Evolutionary conservation across 1,284 basidiomycete genomes (phyloP).

Genomic region (Ceratobasidium sp.): DNA sequence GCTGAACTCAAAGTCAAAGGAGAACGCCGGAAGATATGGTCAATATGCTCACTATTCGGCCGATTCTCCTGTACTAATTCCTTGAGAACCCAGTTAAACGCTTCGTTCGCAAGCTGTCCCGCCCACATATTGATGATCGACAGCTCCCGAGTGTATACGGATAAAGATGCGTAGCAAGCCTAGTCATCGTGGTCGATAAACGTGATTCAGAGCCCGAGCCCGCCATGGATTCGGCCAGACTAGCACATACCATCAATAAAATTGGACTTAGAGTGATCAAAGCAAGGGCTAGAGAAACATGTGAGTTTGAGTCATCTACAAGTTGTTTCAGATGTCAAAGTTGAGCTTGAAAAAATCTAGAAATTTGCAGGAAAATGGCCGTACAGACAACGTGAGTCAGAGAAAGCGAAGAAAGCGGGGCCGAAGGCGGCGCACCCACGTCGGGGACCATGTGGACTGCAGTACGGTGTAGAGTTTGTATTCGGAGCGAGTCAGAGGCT

Average conservation of each 20-base stretch:
- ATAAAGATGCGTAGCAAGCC: slow-evolving; percentile 83
- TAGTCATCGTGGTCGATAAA: slow-evolving; percentile 53
- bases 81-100: slow-evolving; percentile 79
- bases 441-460: neutral
- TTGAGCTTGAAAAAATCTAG: neutral
- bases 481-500: slow-evolving; percentile 9
- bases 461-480: neutral
- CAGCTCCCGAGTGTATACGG: slow-evolving; percentile 81
- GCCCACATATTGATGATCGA: slow-evolving; percentile 84
- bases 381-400: slow-evolving; percentile 77
- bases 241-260: slow-evolving; percentile 73
- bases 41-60: slow-evolving; percentile 68
- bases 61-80: slow-evolving; percentile 75
- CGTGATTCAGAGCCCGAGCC: neutral
- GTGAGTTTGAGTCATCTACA: slow-evolving; percentile 75
- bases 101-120: slow-evolving; percentile 82
- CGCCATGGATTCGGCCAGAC: neutral
- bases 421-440: slow-evolving; percentile 12
- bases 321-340: slow-evolving; percentile 22
- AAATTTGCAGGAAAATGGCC: slow-evolving; percentile 50
- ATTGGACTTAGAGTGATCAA: slow-evolving; percentile 81
- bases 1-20: slow-evolving; percentile 57
- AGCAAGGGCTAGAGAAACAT: slow-evolving; percentile 72
- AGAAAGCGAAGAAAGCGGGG: slow-evolving; percentile 64
- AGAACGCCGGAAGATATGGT: neutral